phyloP scores from a whole-genome alignment of 2,329 filamentous ascomycete genomes.

The Fusarium multiceps region DNA sequence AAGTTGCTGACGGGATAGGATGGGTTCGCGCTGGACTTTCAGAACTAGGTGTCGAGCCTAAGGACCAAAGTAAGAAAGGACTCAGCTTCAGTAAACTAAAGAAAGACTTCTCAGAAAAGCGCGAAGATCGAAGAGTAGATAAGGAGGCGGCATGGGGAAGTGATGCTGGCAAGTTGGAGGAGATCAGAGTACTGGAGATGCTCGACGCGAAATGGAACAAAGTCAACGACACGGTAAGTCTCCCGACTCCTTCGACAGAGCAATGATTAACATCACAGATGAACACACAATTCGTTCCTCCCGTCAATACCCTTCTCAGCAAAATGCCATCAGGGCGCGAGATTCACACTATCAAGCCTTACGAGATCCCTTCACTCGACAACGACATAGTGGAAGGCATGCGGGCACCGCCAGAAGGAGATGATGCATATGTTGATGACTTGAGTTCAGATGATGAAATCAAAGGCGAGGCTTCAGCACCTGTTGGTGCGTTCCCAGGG shows the following conservation, averaged over 20 bases:
- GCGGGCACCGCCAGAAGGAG: constrained; percentile 55
- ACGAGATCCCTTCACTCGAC: constrained; percentile 72
- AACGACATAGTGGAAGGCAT: constrained; percentile 71
- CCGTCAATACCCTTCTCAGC: constrained; percentile 75
- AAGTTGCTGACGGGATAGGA: constrained; percentile 85
- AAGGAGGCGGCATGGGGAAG: constrained; percentile 79
- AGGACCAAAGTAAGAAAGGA: constrained; percentile 62
- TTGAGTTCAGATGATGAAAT: constrained; percentile 55
- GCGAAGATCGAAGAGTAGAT: constrained; percentile 83
- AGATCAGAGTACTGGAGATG: constrained; percentile 86
- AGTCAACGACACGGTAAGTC: constrained; percentile 86
- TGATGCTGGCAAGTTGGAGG: constrained; percentile 87
- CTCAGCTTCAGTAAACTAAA: constrained; percentile 72
- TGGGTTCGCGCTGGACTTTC: constrained; percentile 84
- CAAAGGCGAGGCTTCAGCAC: constrained; percentile 46
- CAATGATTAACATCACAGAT: constrained; percentile 63
- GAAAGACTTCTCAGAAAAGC: constrained; percentile 79
- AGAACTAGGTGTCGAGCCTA: constrained; percentile 74
- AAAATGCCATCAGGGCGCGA: constrained; percentile 90
- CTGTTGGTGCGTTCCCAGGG: constrained; percentile 64
- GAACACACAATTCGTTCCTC: constrained; percentile 81
- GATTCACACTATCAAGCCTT: constrained; percentile 79
- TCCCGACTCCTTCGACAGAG: rapidly evolving
- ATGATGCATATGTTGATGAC: constrained; percentile 50
- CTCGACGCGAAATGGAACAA: constrained; percentile 90